phyloP scores from a whole-genome alignment of 805 yeast genomes.

The Candida krabiensis region DNA sequence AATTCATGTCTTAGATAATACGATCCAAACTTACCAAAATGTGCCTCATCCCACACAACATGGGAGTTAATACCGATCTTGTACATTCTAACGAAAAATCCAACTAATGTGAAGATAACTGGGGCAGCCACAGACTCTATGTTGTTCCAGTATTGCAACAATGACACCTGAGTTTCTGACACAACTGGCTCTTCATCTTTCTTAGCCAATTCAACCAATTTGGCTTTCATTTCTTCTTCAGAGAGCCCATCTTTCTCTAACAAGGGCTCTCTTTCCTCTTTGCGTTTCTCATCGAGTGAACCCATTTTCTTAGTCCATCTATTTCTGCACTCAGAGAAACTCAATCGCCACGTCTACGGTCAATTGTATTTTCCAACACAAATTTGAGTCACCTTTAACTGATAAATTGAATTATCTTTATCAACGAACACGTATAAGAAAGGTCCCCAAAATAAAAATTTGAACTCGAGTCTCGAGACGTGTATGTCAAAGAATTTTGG shows the following conservation, averaged over 20 bases:
- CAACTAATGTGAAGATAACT: constrained; percentile 61
- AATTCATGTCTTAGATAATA: constrained; percentile 76
- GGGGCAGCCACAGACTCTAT: constrained; percentile 46
- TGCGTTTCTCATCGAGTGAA: constrained; percentile 4
- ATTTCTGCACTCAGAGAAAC: not conserved
- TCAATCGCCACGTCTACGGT: not conserved
- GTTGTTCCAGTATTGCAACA: constrained; percentile 14
- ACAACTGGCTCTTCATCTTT: constrained; percentile 13
- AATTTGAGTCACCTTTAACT: no score
- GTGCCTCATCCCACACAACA: constrained; percentile 98
- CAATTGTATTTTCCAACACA: not conserved
- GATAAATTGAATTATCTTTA: no score
- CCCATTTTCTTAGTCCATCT: constrained; percentile 1
- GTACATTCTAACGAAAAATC: constrained; percentile 76
- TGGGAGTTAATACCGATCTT: constrained; percentile 66
- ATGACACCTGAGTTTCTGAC: constrained; percentile 1
- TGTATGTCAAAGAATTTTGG: not conserved
- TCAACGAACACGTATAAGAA: constrained; percentile 1
- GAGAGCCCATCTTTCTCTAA: constrained; percentile 16
- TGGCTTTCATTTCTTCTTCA: constrained; percentile 33
- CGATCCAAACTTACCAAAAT: constrained; percentile 87
- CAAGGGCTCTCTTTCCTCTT: constrained; percentile 9
- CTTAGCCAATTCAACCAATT: constrained; percentile 28
- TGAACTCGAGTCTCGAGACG: constrained; percentile 2
- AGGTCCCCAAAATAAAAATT: not conserved